A percentile compares a stretch with the other conserved stretches of the same genome.
phyloP scores from a whole-genome alignment of 1,139 yeast genomes.

The Suhomyces terraborum region DNA sequence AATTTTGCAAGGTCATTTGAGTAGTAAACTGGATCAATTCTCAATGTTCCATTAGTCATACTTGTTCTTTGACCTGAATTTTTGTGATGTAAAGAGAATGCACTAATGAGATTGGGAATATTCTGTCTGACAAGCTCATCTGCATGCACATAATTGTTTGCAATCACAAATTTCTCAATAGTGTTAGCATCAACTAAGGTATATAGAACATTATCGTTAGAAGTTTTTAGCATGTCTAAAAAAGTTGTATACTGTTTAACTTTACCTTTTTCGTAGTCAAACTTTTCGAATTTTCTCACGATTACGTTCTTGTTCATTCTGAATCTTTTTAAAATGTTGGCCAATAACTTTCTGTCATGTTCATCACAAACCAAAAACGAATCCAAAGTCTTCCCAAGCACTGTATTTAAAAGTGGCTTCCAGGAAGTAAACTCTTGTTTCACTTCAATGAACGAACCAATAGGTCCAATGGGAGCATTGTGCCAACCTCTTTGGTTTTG shows the following conservation, averaged over 20 bases:
- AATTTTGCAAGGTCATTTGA: conserved; percentile 34
- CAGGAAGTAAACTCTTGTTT: conserved; percentile 59
- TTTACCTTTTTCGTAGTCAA: conserved; percentile 47
- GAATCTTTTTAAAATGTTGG: conserved; percentile 39
- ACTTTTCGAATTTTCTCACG: conserved; percentile 57
- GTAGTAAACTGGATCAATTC: conserved; percentile 61
- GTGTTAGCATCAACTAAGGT: conserved; percentile 64
- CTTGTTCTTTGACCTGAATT: conserved; percentile 45
- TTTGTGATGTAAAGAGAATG: conserved; percentile 46
- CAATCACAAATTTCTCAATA: conserved; percentile 61
- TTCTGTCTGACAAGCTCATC: conserved; percentile 32
- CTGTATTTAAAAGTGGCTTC: conserved; percentile 61
- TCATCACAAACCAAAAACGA: conserved; percentile 69
- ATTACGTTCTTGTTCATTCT: conserved; percentile 42
- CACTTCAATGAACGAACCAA: conserved; percentile 64
- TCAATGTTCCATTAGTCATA: conserved; percentile 44
- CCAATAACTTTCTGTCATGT: conserved; percentile 58
- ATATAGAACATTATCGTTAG: conserved; percentile 55
- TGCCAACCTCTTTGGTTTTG: conserved; percentile 40
- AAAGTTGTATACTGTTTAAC: conserved; percentile 45
- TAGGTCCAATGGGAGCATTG: conserved; percentile 74
- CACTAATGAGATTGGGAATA: conserved; percentile 45
- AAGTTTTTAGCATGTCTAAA: conserved; percentile 60
- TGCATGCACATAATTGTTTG: conserved; percentile 55
- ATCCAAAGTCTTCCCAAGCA: conserved; percentile 48